Conservation (phyloP, 805 yeast genomes). For the Pichia nakasei region DNA sequence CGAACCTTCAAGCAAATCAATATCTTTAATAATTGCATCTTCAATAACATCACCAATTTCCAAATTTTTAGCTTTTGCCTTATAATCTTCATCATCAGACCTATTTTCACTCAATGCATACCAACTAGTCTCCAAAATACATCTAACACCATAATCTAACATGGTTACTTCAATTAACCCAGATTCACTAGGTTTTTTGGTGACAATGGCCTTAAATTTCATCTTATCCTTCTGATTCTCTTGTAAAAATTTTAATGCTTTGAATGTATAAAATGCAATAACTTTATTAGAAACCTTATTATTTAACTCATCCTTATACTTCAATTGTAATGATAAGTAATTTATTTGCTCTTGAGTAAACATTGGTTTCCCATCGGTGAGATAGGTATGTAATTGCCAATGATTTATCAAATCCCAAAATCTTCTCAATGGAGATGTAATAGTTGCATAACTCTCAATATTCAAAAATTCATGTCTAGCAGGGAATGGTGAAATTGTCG, state of each 20-base stretch:
- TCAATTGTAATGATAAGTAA: constrained; percentile 34
- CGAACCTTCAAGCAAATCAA: constrained; percentile 37
- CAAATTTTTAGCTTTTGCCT: constrained; percentile 21
- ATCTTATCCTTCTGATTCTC: constrained; percentile 15
- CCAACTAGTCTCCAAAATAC: constrained; percentile 22
- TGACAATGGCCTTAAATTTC: constrained; percentile 35
- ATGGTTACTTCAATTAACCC: constrained; percentile 24
- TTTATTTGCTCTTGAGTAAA: constrained; percentile 29
- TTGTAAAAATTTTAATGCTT: constrained; percentile 21
- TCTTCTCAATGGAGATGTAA: constrained; percentile 86
- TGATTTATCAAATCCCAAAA: constrained; percentile 75
- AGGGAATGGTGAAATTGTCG: constrained; percentile 40
- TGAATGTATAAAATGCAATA: constrained; percentile 24
- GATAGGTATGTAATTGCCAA: constrained; percentile 52
- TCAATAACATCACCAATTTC: constrained; percentile 36
- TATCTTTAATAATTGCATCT: constrained; percentile 31
- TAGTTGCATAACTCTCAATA: constrained; percentile 52
- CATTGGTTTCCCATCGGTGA: constrained; percentile 23
- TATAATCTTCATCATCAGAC: constrained; percentile 13
- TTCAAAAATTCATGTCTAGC: constrained; percentile 56
- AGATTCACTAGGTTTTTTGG: constrained; percentile 34
- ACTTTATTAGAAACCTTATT: constrained; percentile 20
- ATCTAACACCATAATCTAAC: constrained; percentile 26
- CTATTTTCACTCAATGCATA: constrained; percentile 18
- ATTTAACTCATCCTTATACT: constrained; percentile 34